Base-by-base conservation (phyloP, 495 filamentous ascomycete species). In the Talaromyces nanjingensis region DNA sequence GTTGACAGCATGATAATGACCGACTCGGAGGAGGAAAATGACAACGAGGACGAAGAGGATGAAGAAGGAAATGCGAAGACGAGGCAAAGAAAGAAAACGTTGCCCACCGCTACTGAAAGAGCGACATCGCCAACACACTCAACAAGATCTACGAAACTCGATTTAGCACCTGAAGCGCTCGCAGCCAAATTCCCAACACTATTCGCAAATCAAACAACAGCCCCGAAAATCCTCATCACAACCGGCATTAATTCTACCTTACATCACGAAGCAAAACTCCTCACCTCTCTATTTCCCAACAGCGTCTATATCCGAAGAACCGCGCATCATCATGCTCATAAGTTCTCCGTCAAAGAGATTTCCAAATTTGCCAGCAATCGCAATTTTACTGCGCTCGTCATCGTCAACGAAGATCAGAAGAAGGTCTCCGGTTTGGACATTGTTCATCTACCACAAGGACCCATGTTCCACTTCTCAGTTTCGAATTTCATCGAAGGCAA, bases 291-390 rank as follows among this genome's bases (percentile, higher is more conserved):
- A 59, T 93, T 98, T 74, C 93, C 94, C 2, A 91, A 96, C 76
- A 86, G 85, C 67, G 87, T 82, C 53, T 98, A 97, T 75, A 89
- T 98, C 69, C 89, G 84, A 3, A 90, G 94, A 42, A 89, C 87
- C 22, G 84, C 86, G 2, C 92, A 97, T 71, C 85, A 84, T 52
- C 88, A 90, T 72, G 82, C 85, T 6, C 86, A 96, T 76, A 92
- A 92, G 62, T 97, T 93, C 75, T 92, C 89, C 49, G 82, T 97
- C 63, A 84, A 89, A 58, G 94, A 98, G 73, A 98, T 98, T 63
- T 82, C 89, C 68, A 84, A 86, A 67, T 97, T 96, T 72, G 94
- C 94, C 27, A 70, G 86, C 4, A 89, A 90, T 66, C 86, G 91
- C 18, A 83, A 85, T 54, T 98, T 88, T 75, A 96, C 91, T 0